A percentile compares a stretch with the other conserved stretches of the same genome.
These are phyloP conservation scores for Tillandsia fasciculata DNA, from an alignment of 176 grass and related monocot genomes.

Conservation along the genomic window DNA sequence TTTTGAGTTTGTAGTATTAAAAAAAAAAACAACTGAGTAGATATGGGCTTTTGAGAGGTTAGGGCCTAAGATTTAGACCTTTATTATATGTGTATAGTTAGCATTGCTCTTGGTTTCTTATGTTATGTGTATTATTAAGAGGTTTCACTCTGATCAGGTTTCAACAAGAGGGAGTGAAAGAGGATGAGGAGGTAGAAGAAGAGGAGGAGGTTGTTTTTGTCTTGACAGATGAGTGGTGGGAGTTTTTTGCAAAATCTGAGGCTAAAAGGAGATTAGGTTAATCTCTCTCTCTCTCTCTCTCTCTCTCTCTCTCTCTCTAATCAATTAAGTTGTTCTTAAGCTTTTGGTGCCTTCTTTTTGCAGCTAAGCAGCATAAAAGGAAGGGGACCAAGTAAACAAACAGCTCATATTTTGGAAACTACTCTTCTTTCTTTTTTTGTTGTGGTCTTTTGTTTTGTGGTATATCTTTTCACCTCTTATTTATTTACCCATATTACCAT, in stretches of 20 bases:
- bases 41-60: too few species aligned
- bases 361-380: slow-evolving; percentile 13
- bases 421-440: neutral
- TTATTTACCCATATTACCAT: too few species aligned
- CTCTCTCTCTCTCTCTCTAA: neutral
- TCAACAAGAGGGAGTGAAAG: slow-evolving; percentile 7
- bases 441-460: neutral
- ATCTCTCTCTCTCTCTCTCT: neutral
- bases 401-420: neutral
- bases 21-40: too few species aligned
- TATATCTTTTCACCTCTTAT: neutral
- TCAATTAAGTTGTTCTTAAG: neutral
- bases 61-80: neutral
- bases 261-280: slow-evolving; percentile 21
- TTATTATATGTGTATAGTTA: neutral
- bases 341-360: neutral
- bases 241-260: slow-evolving; percentile 30
- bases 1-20: too few species aligned
- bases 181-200: neutral
- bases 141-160: slow-evolving; percentile 4
- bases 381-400: neutral
- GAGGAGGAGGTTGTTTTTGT: slow-evolving; percentile 16
- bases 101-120: neutral
- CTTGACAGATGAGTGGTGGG: slow-evolving; percentile 21
- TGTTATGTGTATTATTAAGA: neutral